Evolutionary conservation across 306 rosid genomes (phyloP).

Genomic region (Inga laurina): DNA sequence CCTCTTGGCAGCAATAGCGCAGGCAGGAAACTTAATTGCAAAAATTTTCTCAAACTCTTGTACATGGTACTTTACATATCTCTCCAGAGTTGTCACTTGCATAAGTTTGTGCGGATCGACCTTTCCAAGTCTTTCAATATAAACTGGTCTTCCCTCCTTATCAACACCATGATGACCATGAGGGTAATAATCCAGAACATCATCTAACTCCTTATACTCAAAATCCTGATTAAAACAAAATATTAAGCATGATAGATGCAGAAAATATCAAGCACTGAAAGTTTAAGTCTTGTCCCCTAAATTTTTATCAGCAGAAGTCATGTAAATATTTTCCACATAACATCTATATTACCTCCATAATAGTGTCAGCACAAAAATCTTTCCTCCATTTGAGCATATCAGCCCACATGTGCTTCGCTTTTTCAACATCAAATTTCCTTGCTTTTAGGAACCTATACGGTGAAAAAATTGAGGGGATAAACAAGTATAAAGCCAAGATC

Average conservation of each 20-base stretch:
- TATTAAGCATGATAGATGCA: constrained; percentile 12
- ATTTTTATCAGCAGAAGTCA: background rate
- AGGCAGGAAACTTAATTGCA: constrained; percentile 90
- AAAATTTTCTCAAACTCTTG: constrained; percentile 88
- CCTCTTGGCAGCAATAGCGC: constrained; percentile 92
- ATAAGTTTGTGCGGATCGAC: constrained; percentile 91
- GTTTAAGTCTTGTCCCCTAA: background rate
- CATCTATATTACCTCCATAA: constrained; percentile 61
- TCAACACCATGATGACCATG: constrained; percentile 97
- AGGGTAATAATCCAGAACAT: constrained; percentile 79
- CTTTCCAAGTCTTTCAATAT: constrained; percentile 93
- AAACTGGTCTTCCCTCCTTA: constrained; percentile 95
- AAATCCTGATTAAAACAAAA: constrained; percentile 65
- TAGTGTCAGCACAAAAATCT: constrained; percentile 79
- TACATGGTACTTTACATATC: constrained; percentile 86
- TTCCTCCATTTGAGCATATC: constrained; percentile 96
- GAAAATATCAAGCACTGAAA: constrained; percentile 11
- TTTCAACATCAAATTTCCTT: constrained; percentile 87
- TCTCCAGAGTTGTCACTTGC: constrained; percentile 93
- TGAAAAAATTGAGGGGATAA: constrained; percentile 8
- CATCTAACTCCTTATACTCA: constrained; percentile 74
- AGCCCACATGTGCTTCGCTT: constrained; percentile 96
- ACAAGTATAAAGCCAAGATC: background rate
- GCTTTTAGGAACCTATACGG: constrained; percentile 82
- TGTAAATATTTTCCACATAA: constrained; percentile 2